Conservation (phyloP, 345 rosid genomes). For the Eutrema yunnanense region DNA sequence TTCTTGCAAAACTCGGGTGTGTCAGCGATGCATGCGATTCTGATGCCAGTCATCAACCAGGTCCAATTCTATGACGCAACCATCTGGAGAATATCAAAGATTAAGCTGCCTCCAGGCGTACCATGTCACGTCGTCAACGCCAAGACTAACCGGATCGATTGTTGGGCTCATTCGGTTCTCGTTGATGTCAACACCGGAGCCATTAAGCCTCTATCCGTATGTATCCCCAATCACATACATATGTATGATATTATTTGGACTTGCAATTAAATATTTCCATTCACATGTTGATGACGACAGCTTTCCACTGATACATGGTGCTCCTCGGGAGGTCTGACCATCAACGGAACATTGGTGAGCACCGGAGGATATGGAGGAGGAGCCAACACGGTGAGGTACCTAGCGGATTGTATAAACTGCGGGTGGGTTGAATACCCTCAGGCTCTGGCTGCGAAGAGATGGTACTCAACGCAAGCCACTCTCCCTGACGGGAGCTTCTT, state of each 20-base stretch:
- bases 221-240: background rate
- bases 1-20: conserved; percentile 58
- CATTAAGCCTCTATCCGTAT: conserved; percentile 48
- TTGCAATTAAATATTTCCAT: conserved; percentile 1
- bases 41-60: conserved; percentile 56
- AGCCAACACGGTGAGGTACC: conserved; percentile 55
- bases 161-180: conserved; percentile 64
- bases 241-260: background rate
- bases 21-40: conserved; percentile 73
- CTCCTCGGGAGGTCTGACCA: conserved; percentile 76
- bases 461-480: conserved; percentile 82
- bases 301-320: conserved; percentile 87
- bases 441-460: conserved; percentile 64
- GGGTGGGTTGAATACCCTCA: conserved; percentile 65
- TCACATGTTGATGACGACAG: conserved; percentile 28
- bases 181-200: conserved; percentile 40
- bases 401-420: conserved; percentile 34
- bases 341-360: conserved; percentile 63
- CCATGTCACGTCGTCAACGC: conserved; percentile 39
- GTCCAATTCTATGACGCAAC: conserved; percentile 75
- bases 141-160: conserved; percentile 39
- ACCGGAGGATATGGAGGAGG: conserved; percentile 75
- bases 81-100: conserved; percentile 46
- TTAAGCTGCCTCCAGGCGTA: conserved; percentile 33
- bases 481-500: conserved; percentile 64